Evolutionary conservation across 169 alveolate species (phyloP), one percentile per base, ranked within the genome.

Genomic region (Plasmodium relictum): DNA sequence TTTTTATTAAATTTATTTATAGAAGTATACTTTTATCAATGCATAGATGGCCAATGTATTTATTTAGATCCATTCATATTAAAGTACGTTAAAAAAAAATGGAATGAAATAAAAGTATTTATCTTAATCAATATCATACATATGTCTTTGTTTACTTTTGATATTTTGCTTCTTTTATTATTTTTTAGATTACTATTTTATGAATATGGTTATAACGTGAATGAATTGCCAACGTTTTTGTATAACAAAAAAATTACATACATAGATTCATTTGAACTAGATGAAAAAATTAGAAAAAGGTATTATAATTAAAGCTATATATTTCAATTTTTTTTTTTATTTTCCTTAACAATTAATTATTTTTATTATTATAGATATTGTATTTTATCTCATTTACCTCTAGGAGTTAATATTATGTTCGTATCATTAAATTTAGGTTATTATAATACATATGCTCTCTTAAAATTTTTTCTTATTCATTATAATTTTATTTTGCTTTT

Each of bases 41-140:
- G 83, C 22, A 68, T 80, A 16, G 90, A 80, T 42, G 90, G 90
- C 0, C 90, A 80, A 39, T 80, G 90, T 9, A 80, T 80, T 50
- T 80, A 41, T 71, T 71, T 80, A 26, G 90, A 80, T 50, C 90
- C 90, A 14, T 80, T 80, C 41, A 68, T 80, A 37, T 68, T 80
- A 39, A 80, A 80, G 90, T 78, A 65, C 12, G 22, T 9, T n/a
- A 20, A 3, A 41, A 44, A 14, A n/a, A 26, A 22, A 70, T 22
- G 24, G 66, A 14, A 16, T 26, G 24, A 48, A 3, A 31, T 31
- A 7, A 50, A 9, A 9, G 22, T 68, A 18, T 50, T 39, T 44
- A 39, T 20, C 26, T 18, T 42, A 42, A 0, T 26, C 6, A 9
- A 62, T 48, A 48, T 14, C 9, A 22, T 12, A 52, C 2, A 44